Base-by-base conservation (phyloP, 352 stramenopile genomes). In the Hyaloperonospora arabidopsidis region DNA sequence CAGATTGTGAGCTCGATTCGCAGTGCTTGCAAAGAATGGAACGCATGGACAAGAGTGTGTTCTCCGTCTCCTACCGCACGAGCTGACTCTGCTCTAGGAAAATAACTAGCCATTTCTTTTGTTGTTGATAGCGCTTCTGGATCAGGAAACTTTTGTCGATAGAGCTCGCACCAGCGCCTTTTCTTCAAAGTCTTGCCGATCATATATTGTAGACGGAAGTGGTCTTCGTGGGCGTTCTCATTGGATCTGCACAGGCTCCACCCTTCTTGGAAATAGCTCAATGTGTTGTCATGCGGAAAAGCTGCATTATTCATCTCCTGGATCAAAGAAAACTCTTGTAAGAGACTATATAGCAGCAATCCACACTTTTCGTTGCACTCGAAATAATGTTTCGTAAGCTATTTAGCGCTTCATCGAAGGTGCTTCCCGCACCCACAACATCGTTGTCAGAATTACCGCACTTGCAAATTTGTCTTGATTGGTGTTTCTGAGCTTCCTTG, bases 331-430 rank as follows among this genome's bases (percentile, higher is more conserved):
- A 86, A 65, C 62, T 89, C 81, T 57, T 87, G 76, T 4, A 89
- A 43, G 3, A 87, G 55, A 22, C 78, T 86, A 63, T 81, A 93
- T n/a, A 90, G 35, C 29, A 93, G 25, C 29, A 89, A 44, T 0
- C 79, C 79, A n/a, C 71, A 71, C 45, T 93, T 79, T 67, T 93
- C 82, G 43, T 78, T 73, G 49, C 76, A 82, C 53, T 86, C 78
- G 5, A 87, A 10, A 77, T 53, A 14, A 54, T 74, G 32, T 49
- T 65, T 8, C 61, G 59, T 10, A 79, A 15, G 10, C 70, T 58
- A 6, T 74, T 56, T 12, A 77, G 40, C 21, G 70, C 57, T 32
- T 67, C 52, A 12, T 72, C 47, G 11, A 57, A 65, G 4, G 61
- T 53, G 12, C 57, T 23, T 3, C 49, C 54, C 21, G 63, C 63